Evolutionary conservation across 2,329 filamentous ascomycete genomes (phyloP).

Genomic region (Cordyceps pruinosa): DNA sequence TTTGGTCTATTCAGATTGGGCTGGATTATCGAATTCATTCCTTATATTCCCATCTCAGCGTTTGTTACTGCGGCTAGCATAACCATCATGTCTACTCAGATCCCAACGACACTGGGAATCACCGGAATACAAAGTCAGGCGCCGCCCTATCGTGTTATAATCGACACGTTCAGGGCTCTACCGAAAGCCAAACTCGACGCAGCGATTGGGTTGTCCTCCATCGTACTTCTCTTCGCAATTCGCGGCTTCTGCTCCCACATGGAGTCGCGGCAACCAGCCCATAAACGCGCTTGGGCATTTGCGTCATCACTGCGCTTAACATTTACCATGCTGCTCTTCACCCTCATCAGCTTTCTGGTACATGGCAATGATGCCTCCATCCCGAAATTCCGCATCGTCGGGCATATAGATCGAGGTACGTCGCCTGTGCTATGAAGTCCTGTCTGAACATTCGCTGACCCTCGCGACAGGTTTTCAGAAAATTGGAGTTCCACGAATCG

Average conservation of each 20-base stretch:
- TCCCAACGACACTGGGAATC: constrained; percentile 38
- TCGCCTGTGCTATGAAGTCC: background rate
- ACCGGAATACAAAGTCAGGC: constrained; percentile 37
- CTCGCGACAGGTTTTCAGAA: constrained; percentile 51
- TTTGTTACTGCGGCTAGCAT: constrained; percentile 46
- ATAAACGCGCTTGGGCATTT: constrained; percentile 63
- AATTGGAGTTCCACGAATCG: constrained; percentile 52
- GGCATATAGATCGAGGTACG: constrained; percentile 55
- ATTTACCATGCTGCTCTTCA: constrained; percentile 70
- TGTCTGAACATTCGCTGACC: constrained; percentile 14
- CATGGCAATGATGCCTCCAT: constrained; percentile 46
- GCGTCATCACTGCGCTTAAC: constrained; percentile 66
- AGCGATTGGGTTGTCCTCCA: constrained; percentile 62
- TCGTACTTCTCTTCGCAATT: constrained; percentile 60
- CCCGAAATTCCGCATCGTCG: constrained; percentile 53
- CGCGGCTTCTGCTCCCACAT: constrained; percentile 52
- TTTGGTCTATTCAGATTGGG: constrained; percentile 41
- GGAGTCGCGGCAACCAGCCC: constrained; percentile 53
- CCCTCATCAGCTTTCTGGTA: constrained; percentile 62
- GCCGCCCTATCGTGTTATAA: constrained; percentile 38
- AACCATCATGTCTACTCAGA: constrained; percentile 42
- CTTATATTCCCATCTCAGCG: constrained; percentile 41
- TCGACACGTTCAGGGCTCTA: constrained; percentile 35
- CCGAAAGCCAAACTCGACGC: constrained; percentile 53
- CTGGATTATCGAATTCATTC: constrained; percentile 46